Evolutionary conservation across 176 grass and related monocot genomes (phyloP), one percentile per base, ranked within the genome.

Genomic region (Miscanthus lutarioriparius): DNA sequence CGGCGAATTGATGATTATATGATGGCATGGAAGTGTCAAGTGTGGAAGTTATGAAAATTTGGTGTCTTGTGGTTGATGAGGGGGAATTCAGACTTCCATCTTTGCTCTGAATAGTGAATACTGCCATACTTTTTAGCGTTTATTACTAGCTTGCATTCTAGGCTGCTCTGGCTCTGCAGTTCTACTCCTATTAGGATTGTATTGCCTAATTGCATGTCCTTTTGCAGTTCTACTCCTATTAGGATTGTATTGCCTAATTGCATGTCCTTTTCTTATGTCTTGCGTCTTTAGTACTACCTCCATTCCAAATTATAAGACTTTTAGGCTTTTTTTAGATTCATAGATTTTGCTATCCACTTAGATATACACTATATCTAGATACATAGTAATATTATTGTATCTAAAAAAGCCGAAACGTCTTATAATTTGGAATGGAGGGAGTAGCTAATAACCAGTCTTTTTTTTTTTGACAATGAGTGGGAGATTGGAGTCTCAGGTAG

Each of bases 11-110:
- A 22, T 38, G 22, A 15, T 78, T 83, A 3, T 58, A 38, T 72
- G 51, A 38, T 22, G 22, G 10, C 54, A 13, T 78, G 74, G 35
- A 64, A 86, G 64, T 73, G 65, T 73, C 26, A 64, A 86, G 64
- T 73, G 65, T 73, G 66, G 64, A 78, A 78, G 38, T 37, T 83
- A 10, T 51, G 26, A 9, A 47, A 73, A 30, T 32, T 77, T 36
- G 17, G 7, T 82, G 65, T 78, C 56, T 78, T 64, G 20, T 78
- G 67, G 5, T 77, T 90, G 67, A 86, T 82, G 74, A 39, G 13
- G 45, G 45, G 72, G 28, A 61, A 66, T 80, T 72, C 56, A 17
- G 20, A 82, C 4, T 36, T 32, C 58, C 74, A 49, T 53, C 53
- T 84, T 58, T 40, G 8, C 47, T 69, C 47, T 30, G 40, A 19